These are phyloP conservation scores for Globisporangium uncinulatum DNA, from an alignment of 352 stramenopile species.

Conservation along the genomic window DNA sequence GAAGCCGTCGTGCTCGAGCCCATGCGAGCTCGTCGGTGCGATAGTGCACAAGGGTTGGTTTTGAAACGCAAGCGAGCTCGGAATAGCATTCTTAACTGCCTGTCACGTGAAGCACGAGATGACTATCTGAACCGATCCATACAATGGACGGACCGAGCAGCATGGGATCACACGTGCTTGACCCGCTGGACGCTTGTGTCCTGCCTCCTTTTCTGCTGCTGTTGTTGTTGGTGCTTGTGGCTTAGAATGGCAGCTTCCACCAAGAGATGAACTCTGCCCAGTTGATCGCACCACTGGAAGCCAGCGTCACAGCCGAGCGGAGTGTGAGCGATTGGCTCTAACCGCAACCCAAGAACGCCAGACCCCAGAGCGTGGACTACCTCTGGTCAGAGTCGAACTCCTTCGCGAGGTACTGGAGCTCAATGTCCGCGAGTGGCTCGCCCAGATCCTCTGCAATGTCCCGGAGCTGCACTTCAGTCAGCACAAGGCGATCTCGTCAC, in stretches of 20 bases:
- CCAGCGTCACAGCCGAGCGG: not conserved
- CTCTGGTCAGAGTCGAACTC: constrained; percentile 68
- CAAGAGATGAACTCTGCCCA: constrained; percentile 76
- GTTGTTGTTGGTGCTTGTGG: not conserved
- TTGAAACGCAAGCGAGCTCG: constrained; percentile 13
- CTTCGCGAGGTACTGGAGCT: constrained; percentile 65
- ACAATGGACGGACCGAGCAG: no score
- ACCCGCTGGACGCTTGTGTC: no score
- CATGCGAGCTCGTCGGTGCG: not conserved
- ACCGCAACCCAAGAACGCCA: no score
- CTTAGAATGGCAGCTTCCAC: constrained; percentile 69
- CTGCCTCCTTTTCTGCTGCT: no score
- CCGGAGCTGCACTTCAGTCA: constrained; percentile 25
- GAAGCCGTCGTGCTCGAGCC: no score
- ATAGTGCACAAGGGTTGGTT: constrained; percentile 9
- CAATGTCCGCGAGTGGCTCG: constrained; percentile 63
- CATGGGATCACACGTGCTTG: not conserved
- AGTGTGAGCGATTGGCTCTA: no score
- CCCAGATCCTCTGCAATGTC: constrained; percentile 73
- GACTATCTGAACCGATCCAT: no score
- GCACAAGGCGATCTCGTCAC: no score
- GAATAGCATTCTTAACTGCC: no score
- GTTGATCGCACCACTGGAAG: constrained; percentile 46
- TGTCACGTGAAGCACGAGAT: no score
- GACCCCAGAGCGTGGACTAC: constrained; percentile 11